Evolutionary conservation across 148 eudicot genomes (phyloP), one percentile per base, ranked within the genome.

Genomic region (Oxyria digyna): DNA sequence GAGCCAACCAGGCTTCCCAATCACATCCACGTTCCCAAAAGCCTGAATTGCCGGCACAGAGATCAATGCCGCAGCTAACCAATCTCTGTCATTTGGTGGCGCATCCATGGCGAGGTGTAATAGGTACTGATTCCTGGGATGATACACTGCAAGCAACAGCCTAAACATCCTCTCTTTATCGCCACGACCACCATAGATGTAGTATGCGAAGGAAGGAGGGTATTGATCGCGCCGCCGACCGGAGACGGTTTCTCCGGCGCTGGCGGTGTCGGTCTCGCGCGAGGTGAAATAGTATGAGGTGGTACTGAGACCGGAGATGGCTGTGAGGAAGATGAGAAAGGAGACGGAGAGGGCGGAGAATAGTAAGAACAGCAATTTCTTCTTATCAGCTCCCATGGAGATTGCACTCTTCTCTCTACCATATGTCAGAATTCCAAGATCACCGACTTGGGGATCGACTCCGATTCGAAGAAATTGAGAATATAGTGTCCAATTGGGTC

Each of bases 171-270:
- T 75, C 0, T 83, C 96, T 17, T 62, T 81, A 35, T 93, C 90
- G 1, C 98, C 96, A 0, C 54, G 31, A 0, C 83, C 80, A 1
- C 98, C 96, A 8, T 78, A 78, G 70, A 93, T 89, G 81, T 85
- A 93, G 72, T 90, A 93, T 0, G 84, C 95, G 21, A 93, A 93
- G 1, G 96, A 72, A 10, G 97, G 95, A 6, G 98, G 96, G 57
- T 76, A 82, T 3, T 81, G 82, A 8, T 75, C 68, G 26, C 86
- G 89, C 33, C 77, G 87, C 78, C 73, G 33, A 55, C 24, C 80
- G 9, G 79, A 74, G 23, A 80, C 35, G 11, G 78, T 52, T 27
- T 82, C 40, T 9, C 74, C 43, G 31, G 26, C 49, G 54, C 55
- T 62, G 10, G 46, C 23, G 64, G 79, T 77, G 20, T 71, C 77